These are phyloP conservation scores for Barnettozyma populi DNA, from an alignment of 805 yeast species.

Conservation along the genomic window DNA sequence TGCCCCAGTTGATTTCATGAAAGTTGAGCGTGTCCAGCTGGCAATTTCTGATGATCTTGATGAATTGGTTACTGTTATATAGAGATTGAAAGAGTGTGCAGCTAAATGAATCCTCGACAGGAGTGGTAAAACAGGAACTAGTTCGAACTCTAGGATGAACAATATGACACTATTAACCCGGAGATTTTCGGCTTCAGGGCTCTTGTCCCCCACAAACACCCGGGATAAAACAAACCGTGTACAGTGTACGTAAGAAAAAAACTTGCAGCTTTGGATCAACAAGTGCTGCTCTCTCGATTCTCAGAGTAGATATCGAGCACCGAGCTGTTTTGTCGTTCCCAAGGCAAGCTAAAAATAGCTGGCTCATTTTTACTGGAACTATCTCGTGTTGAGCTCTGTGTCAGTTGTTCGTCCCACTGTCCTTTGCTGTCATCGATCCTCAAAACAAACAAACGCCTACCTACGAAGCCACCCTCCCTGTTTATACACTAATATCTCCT, in stretches of 20 bases:
- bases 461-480: not conserved
- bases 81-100: too few relatives aligned
- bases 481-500: not conserved
- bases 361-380: not conserved
- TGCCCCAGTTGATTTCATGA: not conserved
- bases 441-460: not conserved
- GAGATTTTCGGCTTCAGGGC: not conserved
- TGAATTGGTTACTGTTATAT: constrained; percentile 7
- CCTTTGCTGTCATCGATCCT: not conserved
- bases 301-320: not conserved
- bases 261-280: not conserved
- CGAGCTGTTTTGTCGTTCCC: not conserved
- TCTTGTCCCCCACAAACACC: not conserved
- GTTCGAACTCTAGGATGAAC: too few relatives aligned
- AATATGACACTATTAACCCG: too few relatives aligned
- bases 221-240: not conserved
- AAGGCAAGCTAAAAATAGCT: not conserved
- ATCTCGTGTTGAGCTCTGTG: not conserved
- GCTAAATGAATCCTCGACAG: too few relatives aligned
- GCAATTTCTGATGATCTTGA: constrained; percentile 1
- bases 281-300: not conserved
- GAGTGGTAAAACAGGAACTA: too few relatives aligned
- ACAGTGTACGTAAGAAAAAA: not conserved
- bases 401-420: too few relatives aligned
- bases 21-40: constrained; percentile 4